These are phyloP conservation scores for Phytopythium helicoides DNA, from an alignment of 352 stramenopile genomes.

Conservation along the genomic window DNA sequence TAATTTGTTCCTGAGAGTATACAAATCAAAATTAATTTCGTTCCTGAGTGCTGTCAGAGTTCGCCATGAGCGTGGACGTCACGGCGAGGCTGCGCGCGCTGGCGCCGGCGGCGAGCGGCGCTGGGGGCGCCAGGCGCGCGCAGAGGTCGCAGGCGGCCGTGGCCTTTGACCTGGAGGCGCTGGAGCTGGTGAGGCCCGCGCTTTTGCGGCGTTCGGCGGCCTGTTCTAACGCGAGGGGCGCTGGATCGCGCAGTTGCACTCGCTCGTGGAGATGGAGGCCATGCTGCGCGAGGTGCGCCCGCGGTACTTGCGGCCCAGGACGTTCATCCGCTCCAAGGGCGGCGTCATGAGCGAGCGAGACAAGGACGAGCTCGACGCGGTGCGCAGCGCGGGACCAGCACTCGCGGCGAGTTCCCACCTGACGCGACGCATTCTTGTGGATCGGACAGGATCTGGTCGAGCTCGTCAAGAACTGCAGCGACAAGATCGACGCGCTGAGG, in stretches of 20 bases:
- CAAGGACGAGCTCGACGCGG: conserved; percentile 75
- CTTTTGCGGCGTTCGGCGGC: background rate
- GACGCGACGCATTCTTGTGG: no score
- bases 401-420: background rate
- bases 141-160: background rate
- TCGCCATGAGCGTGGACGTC: conserved; percentile 18
- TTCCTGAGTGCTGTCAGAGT: no score
- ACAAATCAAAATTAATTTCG: no score
- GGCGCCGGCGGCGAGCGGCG: conserved; percentile 13
- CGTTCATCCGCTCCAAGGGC: conserved; percentile 60
- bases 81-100: conserved; percentile 34
- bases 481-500: conserved; percentile 56
- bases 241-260: conserved; percentile 27
- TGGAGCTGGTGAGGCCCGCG: conserved; percentile 18
- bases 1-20: no score
- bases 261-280: conserved; percentile 51
- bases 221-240: no score
- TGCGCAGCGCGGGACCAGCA: conserved; percentile 13
- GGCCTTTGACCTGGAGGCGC: conserved; percentile 24
- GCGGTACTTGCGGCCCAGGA: conserved; percentile 58
- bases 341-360: conserved; percentile 63
- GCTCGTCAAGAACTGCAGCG: conserved; percentile 67
- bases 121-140: background rate
- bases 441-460: conserved; percentile 52
- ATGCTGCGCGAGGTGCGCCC: conserved; percentile 42